phyloP scores from a whole-genome alignment of 1,139 yeast genomes.

The Candida pseudoviswanathii region DNA sequence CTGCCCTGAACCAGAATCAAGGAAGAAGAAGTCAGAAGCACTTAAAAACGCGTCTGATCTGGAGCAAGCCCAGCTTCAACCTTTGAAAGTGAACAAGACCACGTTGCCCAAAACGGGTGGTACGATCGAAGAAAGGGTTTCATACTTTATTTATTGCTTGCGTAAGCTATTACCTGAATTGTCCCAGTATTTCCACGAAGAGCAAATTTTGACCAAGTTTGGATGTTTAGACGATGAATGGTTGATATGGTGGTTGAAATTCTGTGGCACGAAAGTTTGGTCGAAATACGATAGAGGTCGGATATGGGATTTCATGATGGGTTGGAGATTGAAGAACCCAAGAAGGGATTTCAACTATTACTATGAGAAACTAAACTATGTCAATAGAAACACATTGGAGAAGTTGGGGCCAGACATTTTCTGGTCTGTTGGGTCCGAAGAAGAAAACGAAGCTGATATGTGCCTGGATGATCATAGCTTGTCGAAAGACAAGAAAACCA shows the following conservation, averaged over 20 bases:
- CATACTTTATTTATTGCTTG: slow-evolving; percentile 70
- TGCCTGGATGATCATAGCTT: neutral
- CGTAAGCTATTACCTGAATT: slow-evolving; percentile 74
- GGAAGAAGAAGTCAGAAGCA: slow-evolving; percentile 12
- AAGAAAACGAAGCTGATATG: slow-evolving; percentile 17
- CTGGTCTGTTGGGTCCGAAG: slow-evolving; percentile 33
- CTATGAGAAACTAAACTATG: slow-evolving; percentile 32
- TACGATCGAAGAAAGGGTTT: slow-evolving; percentile 66
- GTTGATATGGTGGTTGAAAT: slow-evolving; percentile 94
- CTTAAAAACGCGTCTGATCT: neutral
- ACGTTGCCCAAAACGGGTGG: slow-evolving; percentile 63
- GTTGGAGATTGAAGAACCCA: slow-evolving; percentile 64
- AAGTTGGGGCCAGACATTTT: slow-evolving; percentile 49
- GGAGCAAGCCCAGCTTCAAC: neutral
- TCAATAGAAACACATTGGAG: slow-evolving; percentile 22
- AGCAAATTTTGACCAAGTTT: slow-evolving; percentile 65
- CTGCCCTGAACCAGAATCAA: slow-evolving; percentile 36
- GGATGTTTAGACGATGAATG: slow-evolving; percentile 80
- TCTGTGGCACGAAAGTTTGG: slow-evolving; percentile 89
- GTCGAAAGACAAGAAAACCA: slow-evolving; percentile 16
- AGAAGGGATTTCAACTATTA: slow-evolving; percentile 36
- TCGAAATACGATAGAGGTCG: slow-evolving; percentile 81
- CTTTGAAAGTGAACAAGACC: slow-evolving; percentile 30
- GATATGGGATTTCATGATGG: slow-evolving; percentile 84
- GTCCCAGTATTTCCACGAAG: slow-evolving; percentile 77